phyloP scores from a whole-genome alignment of 768 basidiomycete genomes.

The Auricularia heimuer region DNA sequence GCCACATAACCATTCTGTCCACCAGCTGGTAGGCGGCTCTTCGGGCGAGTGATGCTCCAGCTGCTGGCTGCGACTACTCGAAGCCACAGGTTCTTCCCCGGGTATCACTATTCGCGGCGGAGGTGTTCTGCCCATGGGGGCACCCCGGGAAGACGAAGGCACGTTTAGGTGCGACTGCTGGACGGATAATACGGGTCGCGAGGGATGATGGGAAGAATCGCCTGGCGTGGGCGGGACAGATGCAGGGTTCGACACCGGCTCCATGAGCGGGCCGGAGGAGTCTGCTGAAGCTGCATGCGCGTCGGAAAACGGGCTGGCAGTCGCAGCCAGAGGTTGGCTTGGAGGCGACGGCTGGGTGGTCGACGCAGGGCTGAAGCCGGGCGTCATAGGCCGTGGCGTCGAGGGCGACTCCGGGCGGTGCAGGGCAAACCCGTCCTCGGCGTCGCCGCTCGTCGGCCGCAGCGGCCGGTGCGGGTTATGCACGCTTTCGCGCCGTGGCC shows the following conservation, averaged over 20 bases:
- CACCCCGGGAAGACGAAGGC: neutral
- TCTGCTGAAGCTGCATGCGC: neutral
- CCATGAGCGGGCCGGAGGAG: neutral
- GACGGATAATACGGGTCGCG: no score
- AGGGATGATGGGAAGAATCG: neutral
- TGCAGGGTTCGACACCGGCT: neutral
- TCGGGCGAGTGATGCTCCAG: neutral
- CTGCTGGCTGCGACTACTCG: neutral
- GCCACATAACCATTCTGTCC: neutral
- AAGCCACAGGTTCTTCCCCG: neutral
- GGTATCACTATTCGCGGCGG: neutral
- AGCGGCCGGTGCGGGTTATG: slow-evolving; percentile 1
- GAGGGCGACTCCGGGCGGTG: neutral
- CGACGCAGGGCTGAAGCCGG: neutral
- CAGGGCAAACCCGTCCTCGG: neutral
- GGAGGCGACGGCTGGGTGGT: neutral
- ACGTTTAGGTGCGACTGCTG: neutral
- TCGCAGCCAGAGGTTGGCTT: neutral
- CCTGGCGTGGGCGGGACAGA: neutral
- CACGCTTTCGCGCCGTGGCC: neutral
- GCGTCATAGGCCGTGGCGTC: neutral
- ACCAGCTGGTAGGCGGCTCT: neutral
- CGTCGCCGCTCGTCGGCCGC: neutral
- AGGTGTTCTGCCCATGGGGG: neutral
- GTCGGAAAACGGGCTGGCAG: neutral